Evolutionary conservation across 495 filamentous ascomycete genomes (phyloP).

Genomic region (Aspergillus cristatus): DNA sequence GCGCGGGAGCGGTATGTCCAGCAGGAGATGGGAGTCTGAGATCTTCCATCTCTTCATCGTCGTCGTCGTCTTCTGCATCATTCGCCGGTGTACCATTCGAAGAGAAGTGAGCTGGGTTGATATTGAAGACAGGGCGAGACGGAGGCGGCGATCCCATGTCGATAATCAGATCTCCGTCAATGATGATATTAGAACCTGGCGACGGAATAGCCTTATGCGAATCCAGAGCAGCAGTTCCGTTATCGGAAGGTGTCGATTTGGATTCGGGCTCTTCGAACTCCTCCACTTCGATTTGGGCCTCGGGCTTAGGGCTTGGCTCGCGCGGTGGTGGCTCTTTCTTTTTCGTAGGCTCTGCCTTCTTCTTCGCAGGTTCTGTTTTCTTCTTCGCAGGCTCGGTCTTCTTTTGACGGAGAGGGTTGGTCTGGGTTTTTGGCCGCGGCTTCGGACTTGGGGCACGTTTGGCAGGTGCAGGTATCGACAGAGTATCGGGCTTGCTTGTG

Average conservation of each 20-base stretch:
- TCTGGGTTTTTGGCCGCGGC: constrained; percentile 22
- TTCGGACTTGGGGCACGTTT: constrained; percentile 22
- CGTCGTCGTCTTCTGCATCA: constrained; percentile 23
- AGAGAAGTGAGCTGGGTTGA: constrained; percentile 35
- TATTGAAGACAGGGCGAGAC: constrained; percentile 24
- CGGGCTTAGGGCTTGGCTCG: constrained; percentile 8
- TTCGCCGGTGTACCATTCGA: constrained; percentile 30
- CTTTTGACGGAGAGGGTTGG: constrained; percentile 29
- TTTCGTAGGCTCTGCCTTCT: constrained; percentile 7
- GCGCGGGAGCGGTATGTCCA: constrained; percentile 6
- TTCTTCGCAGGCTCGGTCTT: constrained; percentile 17
- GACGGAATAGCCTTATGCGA: constrained; percentile 29
- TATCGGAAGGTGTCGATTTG: constrained; percentile 24
- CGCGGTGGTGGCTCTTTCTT: constrained; percentile 8
- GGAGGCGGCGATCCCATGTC: constrained; percentile 42
- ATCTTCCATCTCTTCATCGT: constrained; percentile 32
- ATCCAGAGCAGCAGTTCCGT: constrained; percentile 21
- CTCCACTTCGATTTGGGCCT: constrained; percentile 2
- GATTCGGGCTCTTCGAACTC: constrained; percentile 11
- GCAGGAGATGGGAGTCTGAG: constrained; percentile 34
- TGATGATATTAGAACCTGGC: constrained; percentile 36
- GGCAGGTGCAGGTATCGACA: constrained; percentile 15
- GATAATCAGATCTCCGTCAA: constrained; percentile 41
- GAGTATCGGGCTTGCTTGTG: constrained; percentile 28
- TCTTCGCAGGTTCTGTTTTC: constrained; percentile 6